phyloP scores from a whole-genome alignment of 2,329 filamentous ascomycete genomes.

The Cadophora luteo-olivacea region DNA sequence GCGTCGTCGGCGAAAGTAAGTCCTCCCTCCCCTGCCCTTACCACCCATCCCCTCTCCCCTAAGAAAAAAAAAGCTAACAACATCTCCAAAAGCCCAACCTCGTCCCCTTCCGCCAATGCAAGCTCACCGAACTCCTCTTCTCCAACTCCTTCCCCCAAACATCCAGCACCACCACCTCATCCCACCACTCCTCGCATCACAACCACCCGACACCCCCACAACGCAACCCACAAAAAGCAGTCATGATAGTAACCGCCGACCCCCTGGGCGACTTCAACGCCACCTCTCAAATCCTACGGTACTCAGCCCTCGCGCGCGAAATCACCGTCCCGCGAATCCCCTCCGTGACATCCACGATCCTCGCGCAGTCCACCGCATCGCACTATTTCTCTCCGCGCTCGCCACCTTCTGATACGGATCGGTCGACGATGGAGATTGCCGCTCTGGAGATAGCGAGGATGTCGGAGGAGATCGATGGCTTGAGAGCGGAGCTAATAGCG shows the following conservation, averaged over 20 bases:
- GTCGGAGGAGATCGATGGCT: conserved; percentile 75
- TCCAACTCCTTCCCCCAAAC: conserved; percentile 77
- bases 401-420: conserved; percentile 52
- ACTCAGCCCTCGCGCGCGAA: conserved; percentile 90
- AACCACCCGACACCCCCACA: conserved; percentile 44
- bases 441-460: conserved; percentile 83
- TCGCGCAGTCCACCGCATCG: conserved; percentile 36
- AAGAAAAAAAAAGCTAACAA: conserved; percentile 18
- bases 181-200: conserved; percentile 38
- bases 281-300: conserved; percentile 93
- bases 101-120: conserved; percentile 83
- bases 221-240: conserved; percentile 82
- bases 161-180: conserved; percentile 23
- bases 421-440: conserved; percentile 81
- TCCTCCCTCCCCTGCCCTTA: conserved; percentile 8
- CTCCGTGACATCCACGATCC: conserved; percentile 77
- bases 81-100: conserved; percentile 63
- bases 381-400: conserved; percentile 41
- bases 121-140: conserved; percentile 83
- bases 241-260: conserved; percentile 97
- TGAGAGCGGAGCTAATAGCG: conserved; percentile 71
- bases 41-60: background rate
- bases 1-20: conserved; percentile 75
- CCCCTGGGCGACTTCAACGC: conserved; percentile 94
- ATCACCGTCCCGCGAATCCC: conserved; percentile 90